These are phyloP conservation scores for Austroboletus novae-zelandiae DNA, from an alignment of 1,284 basidiomycete species.

Conservation along the genomic window DNA sequence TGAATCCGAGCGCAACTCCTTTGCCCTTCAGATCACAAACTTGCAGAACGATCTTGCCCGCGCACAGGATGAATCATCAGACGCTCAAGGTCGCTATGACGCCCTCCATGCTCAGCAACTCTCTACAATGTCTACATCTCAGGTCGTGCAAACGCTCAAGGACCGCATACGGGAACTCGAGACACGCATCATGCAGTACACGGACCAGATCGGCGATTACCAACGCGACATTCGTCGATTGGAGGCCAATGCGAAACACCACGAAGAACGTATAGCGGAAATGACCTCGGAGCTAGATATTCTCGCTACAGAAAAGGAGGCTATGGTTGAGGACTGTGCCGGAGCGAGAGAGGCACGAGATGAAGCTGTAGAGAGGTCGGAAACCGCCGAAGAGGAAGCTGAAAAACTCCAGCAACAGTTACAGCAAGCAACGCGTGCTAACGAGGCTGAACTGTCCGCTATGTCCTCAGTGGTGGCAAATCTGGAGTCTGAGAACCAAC, in stretches of 20 bases:
- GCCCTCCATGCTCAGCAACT: slow-evolving; percentile 62
- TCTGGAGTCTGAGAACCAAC: slow-evolving; percentile 15
- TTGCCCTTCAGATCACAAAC: slow-evolving; percentile 59
- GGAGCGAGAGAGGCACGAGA: slow-evolving; percentile 69
- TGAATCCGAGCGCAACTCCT: slow-evolving; percentile 62
- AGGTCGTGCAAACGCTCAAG: slow-evolving; percentile 53
- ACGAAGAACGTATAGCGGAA: slow-evolving; percentile 69
- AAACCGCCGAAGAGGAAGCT: slow-evolving; percentile 44
- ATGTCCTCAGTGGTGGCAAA: slow-evolving; percentile 14
- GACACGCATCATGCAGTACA: slow-evolving; percentile 54
- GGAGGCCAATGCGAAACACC: slow-evolving; percentile 66
- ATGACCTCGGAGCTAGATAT: slow-evolving; percentile 66
- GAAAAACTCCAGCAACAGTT: slow-evolving; percentile 55
- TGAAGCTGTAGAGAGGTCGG: slow-evolving; percentile 46
- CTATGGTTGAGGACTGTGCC: slow-evolving; percentile 79
- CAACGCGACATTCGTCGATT: slow-evolving; percentile 72
- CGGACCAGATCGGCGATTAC: slow-evolving; percentile 68
- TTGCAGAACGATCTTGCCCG: slow-evolving; percentile 54
- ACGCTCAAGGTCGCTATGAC: slow-evolving; percentile 56
- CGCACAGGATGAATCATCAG: slow-evolving; percentile 50
- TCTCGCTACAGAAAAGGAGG: slow-evolving; percentile 59
- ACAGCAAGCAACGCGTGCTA: slow-evolving; percentile 3
- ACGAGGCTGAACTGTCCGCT: slow-evolving; percentile 20
- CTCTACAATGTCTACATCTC: slow-evolving; percentile 53
- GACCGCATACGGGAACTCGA: slow-evolving; percentile 66